These are phyloP conservation scores for Byssothecium circinans DNA, from an alignment of 2,329 filamentous ascomycete species.

Conservation along the genomic window DNA sequence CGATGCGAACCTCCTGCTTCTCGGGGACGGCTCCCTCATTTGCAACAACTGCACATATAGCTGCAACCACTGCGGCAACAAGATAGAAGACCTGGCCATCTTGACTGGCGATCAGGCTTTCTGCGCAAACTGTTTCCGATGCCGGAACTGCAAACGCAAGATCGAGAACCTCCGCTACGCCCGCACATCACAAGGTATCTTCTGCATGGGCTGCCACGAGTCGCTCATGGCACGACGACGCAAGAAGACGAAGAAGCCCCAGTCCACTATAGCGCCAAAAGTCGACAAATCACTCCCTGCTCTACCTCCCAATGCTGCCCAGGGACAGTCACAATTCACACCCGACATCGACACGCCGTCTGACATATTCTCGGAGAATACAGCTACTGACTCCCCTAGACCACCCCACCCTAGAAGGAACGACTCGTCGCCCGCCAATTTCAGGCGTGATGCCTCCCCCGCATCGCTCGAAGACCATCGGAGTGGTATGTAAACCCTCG, in stretches of 20 bases:
- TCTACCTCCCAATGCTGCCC: conserved; percentile 73
- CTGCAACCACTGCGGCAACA: conserved; percentile 93
- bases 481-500: conserved; percentile 33
- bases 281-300: conserved; percentile 93
- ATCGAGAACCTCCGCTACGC: conserved; percentile 98
- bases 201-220: conserved; percentile 99
- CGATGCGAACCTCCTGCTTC: conserved; percentile 92
- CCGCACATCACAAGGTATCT: conserved; percentile 95
- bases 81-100: conserved; percentile 97
- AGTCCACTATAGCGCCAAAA: conserved; percentile 57
- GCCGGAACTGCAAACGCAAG: conserved; percentile 96
- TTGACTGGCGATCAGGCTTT: conserved; percentile 97
- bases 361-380: conserved; percentile 63
- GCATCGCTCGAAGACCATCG: conserved; percentile 31
- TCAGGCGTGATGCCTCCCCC: conserved; percentile 44
- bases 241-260: conserved; percentile 72
- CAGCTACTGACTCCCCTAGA: conserved; percentile 68
- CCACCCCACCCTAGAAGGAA: conserved; percentile 39
- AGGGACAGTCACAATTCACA: conserved; percentile 62
- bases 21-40: conserved; percentile 96
- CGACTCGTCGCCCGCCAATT: conserved; percentile 38
- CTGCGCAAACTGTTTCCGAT: conserved; percentile 95
- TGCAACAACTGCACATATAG: conserved; percentile 99
- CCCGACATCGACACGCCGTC: conserved; percentile 59
- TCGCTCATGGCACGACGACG: conserved; percentile 89